Evolutionary conservation across 352 stramenopile species (phyloP).

Genomic region (Pythium oligandrum): DNA sequence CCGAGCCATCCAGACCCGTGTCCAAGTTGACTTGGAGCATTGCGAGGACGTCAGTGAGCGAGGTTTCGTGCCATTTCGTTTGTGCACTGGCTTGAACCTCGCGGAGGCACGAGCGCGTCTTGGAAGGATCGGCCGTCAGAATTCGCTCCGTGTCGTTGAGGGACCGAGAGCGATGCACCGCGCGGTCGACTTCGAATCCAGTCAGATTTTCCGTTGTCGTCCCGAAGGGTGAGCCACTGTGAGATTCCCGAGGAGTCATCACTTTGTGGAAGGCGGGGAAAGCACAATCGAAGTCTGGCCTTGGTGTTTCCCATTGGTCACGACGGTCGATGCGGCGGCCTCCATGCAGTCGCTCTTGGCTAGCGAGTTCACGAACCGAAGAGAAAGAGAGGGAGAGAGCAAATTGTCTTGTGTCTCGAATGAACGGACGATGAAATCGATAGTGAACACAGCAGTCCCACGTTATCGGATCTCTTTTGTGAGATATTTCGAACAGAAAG

Average conservation of each 20-base stretch:
- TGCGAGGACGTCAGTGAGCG: conserved; percentile 32
- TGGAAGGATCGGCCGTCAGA: conserved; percentile 34
- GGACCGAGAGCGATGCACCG: conserved; percentile 44
- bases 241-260: conserved; percentile 55
- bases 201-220: conserved; percentile 6
- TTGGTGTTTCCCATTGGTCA: too few species aligned
- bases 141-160: conserved; percentile 53
- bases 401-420: too few species aligned
- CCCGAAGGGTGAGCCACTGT: conserved; percentile 23
- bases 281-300: too few species aligned
- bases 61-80: conserved; percentile 51
- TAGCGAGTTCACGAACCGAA: too few species aligned
- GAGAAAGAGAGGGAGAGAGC: too few species aligned
- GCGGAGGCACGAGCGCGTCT: conserved; percentile 57
- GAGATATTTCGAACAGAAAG: too few species aligned
- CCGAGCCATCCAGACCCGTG: conserved; percentile 26
- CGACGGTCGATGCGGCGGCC: too few species aligned
- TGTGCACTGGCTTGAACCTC: conserved; percentile 34
- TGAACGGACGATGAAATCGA: too few species aligned
- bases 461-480: too few species aligned
- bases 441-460: too few species aligned
- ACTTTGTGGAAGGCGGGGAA: conserved; percentile 44
- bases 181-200: conserved; percentile 15
- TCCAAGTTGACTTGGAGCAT: conserved; percentile 33
- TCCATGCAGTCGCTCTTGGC: too few species aligned